Base-by-base conservation (phyloP, 768 basidiomycete species). In the Krasilnikovozyma curviuscula region DNA sequence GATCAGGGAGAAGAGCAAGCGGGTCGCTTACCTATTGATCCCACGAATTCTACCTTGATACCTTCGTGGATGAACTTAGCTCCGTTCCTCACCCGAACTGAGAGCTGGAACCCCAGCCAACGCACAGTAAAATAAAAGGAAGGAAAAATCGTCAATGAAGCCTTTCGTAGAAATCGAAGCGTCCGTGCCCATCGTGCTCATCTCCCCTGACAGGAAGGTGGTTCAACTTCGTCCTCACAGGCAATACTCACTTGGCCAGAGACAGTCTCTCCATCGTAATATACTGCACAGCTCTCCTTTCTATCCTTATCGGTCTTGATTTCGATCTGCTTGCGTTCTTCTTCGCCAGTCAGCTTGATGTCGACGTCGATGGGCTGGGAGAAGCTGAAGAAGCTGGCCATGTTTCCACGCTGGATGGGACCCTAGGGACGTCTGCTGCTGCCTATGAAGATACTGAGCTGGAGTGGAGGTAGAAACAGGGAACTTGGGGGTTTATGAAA, bases 31-130 rank as follows among this genome's bases (percentile, higher is more conserved):
- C 91, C 91, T 59, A 95, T 97, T 59, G 79, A 84, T 27, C 93
- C 88, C 24, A 88, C 81, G 59, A 98, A 89, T 67, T 97, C 89
- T 37, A 98, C 83, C 66, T 95, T 88, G 63, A 98, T 88, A 3
- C 91, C 91, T 29, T 97, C 89, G 60, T 97, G 93, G 18, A 79
- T 72, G 52, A 91, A 70, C 64, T 80, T 85, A 76, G 93, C 95
- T 19, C 91, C 91, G 61, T 97, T 93, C 40, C 86, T 75, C 6
- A 89, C 79, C 23, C 85, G 77, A 54, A 95, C 78, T 13, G 77
- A 72, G 5, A 84, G 79, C 85, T 89, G 59, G 8, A 9, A 40
- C 2, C 16, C 16, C 14, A 19, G 14, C 39, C 27, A 29, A 19
- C 19, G 16, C 34, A 30, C 28, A 27, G 1, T 9, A 21, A 21